These are phyloP conservation scores for Diplotaxis tenuifolia DNA, from an alignment of 345 rosid species.

Conservation along the genomic window DNA sequence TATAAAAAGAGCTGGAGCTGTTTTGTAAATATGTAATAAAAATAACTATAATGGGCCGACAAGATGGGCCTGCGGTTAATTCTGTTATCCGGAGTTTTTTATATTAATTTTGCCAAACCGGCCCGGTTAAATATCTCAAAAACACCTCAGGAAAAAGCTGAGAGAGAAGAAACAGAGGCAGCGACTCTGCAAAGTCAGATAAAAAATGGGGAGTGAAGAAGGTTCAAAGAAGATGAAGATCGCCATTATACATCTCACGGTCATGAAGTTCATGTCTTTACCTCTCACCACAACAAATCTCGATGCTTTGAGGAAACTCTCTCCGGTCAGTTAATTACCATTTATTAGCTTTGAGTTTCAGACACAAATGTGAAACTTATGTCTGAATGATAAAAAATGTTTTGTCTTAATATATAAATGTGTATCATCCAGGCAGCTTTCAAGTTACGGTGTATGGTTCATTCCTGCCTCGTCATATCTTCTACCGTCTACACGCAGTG, in stretches of 20 bases:
- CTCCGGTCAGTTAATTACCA: conserved; percentile 46
- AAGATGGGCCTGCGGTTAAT: not conserved
- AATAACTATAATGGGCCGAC: not conserved
- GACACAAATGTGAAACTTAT: not conserved
- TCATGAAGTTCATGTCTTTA: conserved; percentile 77
- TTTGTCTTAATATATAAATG: not conserved
- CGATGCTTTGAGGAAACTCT: conserved; percentile 93
- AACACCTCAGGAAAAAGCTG: not conserved
- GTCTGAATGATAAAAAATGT: not conserved
- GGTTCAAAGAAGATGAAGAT: conserved; percentile 58
- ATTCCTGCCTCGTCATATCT: conserved; percentile 76
- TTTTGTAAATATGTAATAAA: not conserved
- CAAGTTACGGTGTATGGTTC: conserved; percentile 77
- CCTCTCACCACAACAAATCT: conserved; percentile 78
- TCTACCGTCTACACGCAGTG: conserved; percentile 76
- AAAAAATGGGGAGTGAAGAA: conserved; percentile 44
- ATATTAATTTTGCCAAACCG: not conserved
- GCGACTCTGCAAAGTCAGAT: conserved; percentile 20
- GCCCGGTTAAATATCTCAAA: not conserved
- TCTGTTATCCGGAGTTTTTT: not conserved
- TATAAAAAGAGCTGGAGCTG: too few species aligned
- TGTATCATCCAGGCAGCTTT: conserved; percentile 57
- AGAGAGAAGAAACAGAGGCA: not conserved
- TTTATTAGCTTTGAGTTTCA: conserved; percentile 1
- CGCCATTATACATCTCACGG: conserved; percentile 77